Evolutionary conservation across 1,139 yeast genomes (phyloP).

Genomic region (Geotrichum macrosporum): DNA sequence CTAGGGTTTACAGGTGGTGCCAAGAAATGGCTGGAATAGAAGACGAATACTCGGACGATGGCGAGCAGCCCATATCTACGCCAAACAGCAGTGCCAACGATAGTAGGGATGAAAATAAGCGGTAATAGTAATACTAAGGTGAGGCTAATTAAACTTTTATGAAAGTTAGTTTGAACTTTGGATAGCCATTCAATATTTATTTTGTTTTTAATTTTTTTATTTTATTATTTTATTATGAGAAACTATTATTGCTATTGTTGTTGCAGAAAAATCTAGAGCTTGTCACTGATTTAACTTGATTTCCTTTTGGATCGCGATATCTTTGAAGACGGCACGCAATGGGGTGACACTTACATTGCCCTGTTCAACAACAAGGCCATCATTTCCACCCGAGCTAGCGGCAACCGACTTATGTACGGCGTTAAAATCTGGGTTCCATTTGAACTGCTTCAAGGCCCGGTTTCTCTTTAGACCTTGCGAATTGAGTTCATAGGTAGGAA

Average conservation of each 20-base stretch:
- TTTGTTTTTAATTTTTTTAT: conserved; percentile 1
- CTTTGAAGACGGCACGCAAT: conserved; percentile 65
- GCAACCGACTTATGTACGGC: conserved; percentile 60
- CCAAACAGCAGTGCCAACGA: not conserved
- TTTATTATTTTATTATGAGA: too few relatives aligned
- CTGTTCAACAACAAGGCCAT: conserved; percentile 46
- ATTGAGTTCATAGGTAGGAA: conserved; percentile 15
- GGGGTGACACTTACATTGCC: conserved; percentile 69
- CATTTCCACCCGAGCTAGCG: conserved; percentile 47
- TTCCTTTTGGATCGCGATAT: conserved; percentile 57
- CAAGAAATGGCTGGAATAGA: conserved; percentile 74
- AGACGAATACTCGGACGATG: conserved; percentile 21
- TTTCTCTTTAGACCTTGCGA: conserved; percentile 19
- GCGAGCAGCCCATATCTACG: conserved; percentile 8
- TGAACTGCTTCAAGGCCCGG: conserved; percentile 42
- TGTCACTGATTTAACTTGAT: conserved; percentile 37
- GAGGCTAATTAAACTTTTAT: too few relatives aligned
- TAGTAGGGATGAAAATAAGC: not conserved
- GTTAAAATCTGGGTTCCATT: conserved; percentile 82
- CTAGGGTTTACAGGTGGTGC: conserved; percentile 72
- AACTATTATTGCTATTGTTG: too few relatives aligned
- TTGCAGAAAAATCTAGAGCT: too few relatives aligned
- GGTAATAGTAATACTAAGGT: too few relatives aligned
- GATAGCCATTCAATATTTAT: too few relatives aligned
- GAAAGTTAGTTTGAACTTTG: too few relatives aligned